A percentile compares a stretch with the other conserved stretches of the same genome.
These are phyloP conservation scores for Cucumis hystrix DNA, from an alignment of 306 rosid species.

Conservation along the genomic window DNA sequence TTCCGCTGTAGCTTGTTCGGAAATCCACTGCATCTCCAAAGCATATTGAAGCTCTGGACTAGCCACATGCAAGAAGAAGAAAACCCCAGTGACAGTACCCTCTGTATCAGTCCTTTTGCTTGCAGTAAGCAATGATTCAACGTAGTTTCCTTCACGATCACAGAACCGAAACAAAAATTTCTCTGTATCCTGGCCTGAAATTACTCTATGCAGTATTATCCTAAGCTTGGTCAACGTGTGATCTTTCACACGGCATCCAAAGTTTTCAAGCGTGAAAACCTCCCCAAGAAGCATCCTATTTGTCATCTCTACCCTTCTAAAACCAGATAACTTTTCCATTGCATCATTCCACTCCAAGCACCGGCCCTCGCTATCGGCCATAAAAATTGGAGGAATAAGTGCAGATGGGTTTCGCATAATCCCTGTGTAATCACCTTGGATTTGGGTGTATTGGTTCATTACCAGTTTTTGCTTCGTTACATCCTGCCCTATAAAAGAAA, in stretches of 20 bases:
- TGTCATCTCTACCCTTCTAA: slow-evolving; percentile 24
- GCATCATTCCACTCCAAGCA: slow-evolving; percentile 36
- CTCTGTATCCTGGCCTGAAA: slow-evolving; percentile 18
- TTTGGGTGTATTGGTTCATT: slow-evolving; percentile 26
- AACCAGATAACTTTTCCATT: slow-evolving; percentile 29
- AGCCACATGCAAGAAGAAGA: slow-evolving; percentile 29
- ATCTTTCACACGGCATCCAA: slow-evolving; percentile 30
- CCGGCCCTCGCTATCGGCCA: slow-evolving; percentile 24
- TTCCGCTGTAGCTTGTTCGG: slow-evolving; percentile 29
- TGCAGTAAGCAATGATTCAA: slow-evolving; percentile 28
- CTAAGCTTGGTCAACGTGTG: slow-evolving; percentile 24
- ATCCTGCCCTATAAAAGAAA: slow-evolving; percentile 29
- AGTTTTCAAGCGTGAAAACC: slow-evolving; percentile 20
- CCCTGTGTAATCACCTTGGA: slow-evolving; percentile 34
- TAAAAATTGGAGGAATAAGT: slow-evolving; percentile 33
- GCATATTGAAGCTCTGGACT: slow-evolving; percentile 30
- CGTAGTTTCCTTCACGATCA: slow-evolving; percentile 17
- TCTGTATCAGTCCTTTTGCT: slow-evolving; percentile 17
- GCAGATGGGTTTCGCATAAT: slow-evolving; percentile 29
- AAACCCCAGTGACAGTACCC: slow-evolving; percentile 25
- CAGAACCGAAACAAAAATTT: slow-evolving; percentile 24
- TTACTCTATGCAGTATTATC: slow-evolving; percentile 19
- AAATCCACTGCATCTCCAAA: slow-evolving; percentile 25
- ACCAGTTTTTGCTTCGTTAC: slow-evolving; percentile 20
- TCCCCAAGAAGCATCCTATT: slow-evolving; percentile 28